Conservation (phyloP, 495 filamentous ascomycete genomes). For the Podospora fimiseda region DNA sequence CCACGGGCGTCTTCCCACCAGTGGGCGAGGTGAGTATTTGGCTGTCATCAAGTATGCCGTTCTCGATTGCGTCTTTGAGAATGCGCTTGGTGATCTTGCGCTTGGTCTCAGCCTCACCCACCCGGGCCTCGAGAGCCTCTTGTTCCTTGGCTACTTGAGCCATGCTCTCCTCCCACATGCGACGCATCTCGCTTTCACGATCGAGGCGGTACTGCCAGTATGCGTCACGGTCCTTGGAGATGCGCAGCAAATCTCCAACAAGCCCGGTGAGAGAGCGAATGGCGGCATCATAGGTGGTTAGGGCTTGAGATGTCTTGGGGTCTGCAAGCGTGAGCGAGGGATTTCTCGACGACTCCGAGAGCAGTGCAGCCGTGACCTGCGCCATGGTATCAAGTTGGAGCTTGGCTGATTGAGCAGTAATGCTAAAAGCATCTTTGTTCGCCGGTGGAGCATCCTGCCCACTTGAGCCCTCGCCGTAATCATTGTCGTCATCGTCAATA, state of each 20-base stretch:
- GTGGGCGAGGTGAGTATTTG: conserved; percentile 16
- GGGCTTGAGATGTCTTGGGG: conserved; percentile 65
- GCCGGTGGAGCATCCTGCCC: conserved; percentile 63
- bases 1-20: too few relatives aligned
- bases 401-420: conserved; percentile 90
- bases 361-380: conserved; percentile 74
- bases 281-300: conserved; percentile 83
- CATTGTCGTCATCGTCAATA: conserved; percentile 70
- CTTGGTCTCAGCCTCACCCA: conserved; percentile 87
- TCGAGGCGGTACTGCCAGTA: conserved; percentile 96
- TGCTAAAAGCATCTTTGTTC: conserved; percentile 87
- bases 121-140: conserved; percentile 77
- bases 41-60: conserved; percentile 40
- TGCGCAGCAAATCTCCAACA: conserved; percentile 80
- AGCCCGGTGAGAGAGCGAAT: conserved; percentile 81
- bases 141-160: conserved; percentile 86
- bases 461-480: conserved; percentile 76
- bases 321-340: conserved; percentile 66
- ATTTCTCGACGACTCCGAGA: conserved; percentile 62
- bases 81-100: conserved; percentile 83
- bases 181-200: conserved; percentile 77
- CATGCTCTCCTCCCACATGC: conserved; percentile 99
- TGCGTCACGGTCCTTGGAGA: conserved; percentile 85
- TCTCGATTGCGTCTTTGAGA: conserved; percentile 77
- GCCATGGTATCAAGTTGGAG: conserved; percentile 84